Evolutionary conservation across 176 grass and related monocot species (phyloP).

Genomic region (Lolium perenne): DNA sequence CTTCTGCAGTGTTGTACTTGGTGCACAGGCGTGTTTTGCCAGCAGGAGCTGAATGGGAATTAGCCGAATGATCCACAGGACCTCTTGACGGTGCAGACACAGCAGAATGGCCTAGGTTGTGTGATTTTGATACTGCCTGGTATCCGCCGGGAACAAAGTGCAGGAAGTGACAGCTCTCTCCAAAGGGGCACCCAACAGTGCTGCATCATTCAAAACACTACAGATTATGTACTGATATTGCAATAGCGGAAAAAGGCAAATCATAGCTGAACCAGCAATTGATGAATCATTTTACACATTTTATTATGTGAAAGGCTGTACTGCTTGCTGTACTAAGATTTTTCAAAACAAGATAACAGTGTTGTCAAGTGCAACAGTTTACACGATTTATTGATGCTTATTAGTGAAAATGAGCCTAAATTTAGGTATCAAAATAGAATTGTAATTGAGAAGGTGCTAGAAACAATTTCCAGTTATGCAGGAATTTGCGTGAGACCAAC

Average conservation of each 20-base stretch:
- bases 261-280: neutral
- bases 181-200: slow-evolving; percentile 86
- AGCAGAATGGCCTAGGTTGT: slow-evolving; percentile 58
- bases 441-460: neutral
- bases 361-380: neutral
- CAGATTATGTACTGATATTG: slow-evolving; percentile 28
- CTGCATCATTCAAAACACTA: slow-evolving; percentile 58
- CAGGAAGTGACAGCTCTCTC: slow-evolving; percentile 81
- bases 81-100: slow-evolving; percentile 56
- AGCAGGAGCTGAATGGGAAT: slow-evolving; percentile 39
- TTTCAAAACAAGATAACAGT: neutral
- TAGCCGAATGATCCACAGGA: slow-evolving; percentile 45
- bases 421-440: neutral
- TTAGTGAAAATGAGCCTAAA: neutral
- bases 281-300: neutral
- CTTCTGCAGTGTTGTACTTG: slow-evolving; percentile 87
- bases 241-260: neutral
- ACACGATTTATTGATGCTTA: neutral
- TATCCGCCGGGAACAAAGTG: slow-evolving; percentile 83
- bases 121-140: slow-evolving; percentile 68
- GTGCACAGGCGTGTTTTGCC: slow-evolving; percentile 86
- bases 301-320: neutral
- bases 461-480: neutral
- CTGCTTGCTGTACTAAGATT: neutral
- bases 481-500: neutral